Evolutionary conservation across 139 green algal species (phyloP), one percentile per base, ranked within the genome.

Genomic region (Chlamydomonas sp.): DNA sequence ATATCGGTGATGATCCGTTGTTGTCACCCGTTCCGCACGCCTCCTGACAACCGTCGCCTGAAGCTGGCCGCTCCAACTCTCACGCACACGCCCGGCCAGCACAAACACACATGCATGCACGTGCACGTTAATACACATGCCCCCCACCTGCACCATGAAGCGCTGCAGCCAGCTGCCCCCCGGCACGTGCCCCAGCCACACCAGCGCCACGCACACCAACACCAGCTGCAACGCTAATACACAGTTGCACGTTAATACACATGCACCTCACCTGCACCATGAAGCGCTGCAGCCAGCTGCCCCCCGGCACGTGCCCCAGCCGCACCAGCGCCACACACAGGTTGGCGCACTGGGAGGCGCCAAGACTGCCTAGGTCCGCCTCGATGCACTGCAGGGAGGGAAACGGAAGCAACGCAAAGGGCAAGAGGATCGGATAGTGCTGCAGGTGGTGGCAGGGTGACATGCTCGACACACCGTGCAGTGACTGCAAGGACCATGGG

Each of bases 321-420:
- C 81, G 69, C 81, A 79, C 60, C 67, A 86, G 81, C 59, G 81
- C 73, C 68, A 86, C 81, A 31, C 81, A 86, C 68, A 86, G 81
- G 58, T 79, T 16, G 59, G 81, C 81, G 81, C 81, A 86, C 7
- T 79, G 59, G 18, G 18, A 12, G 20, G 81, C 81, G 61, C 69
- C 81, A 20, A 86, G 81, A 20, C 31, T 59, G 69, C 63, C 68
- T 18, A 86, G 58, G 59, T 86, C 81, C 12, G 81, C 6, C 69
- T 86, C 81, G 20, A 86, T 58, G n/a, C 20, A 67, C 80, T 85
- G 78, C n/a, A 0, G 62, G 63, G 68, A 20, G 78, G 62, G 0
- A 63, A n/a, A n/a, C 12, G 12, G 79, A n/a, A n/a, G n/a, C n/a
- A n/a, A n/a, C n/a, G n/a, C n/a, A n/a, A n/a, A 49, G 63, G 63